Base-by-base conservation (phyloP, 352 stramenopile genomes). In the Plasmopara halstedii region DNA sequence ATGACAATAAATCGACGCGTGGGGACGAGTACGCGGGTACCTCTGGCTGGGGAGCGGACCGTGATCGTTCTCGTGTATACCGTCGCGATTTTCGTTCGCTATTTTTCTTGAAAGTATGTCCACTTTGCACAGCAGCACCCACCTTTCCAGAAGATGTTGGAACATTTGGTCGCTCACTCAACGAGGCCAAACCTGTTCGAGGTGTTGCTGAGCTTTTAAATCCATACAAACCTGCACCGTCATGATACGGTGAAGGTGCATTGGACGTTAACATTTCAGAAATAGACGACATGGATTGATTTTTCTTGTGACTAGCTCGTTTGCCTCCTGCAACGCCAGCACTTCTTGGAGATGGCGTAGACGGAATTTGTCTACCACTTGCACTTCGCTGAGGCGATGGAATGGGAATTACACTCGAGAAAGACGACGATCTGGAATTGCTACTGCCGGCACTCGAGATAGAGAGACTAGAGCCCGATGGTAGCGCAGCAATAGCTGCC, bases 231-330 rank as follows among this genome's bases (percentile, higher is more conserved):
- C 58, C 56, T 19, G 67, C 56, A 9, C 72, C 54, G 36, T 88
- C 75, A 36, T 85, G 75, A 29, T 88, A 90, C 6, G 69, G 82
- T 7, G 73, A 83, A 5, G 56, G 50, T 4, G 47, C 42, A 14
- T 62, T 71, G 3, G 78, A 81, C 6, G 82, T 62, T 17, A 94
- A 52, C 37, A 94, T 44, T 46, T 94, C 82, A 5, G 82, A 94
- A 44, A 94, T 88, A 0, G 79, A 88, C 29, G 82, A 94, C 75
- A 94, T 88, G 3, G 79, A 91, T 46, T 90, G 77, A 49, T 94
- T 90, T 50, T 94, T 94, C 61, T 91, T 88, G 64, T 94, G 82
- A 13, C 60, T 72, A 38, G 76, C 76, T 53, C 73, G 70, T 32
- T 89, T 90, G 7, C 64, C 62, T 7, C 53, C 48, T 1, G 62